A percentile compares a stretch with the other conserved stretches of the same genome.
These are phyloP conservation scores for Phycomyces blakesleeanus DNA, from an alignment of 192 early-diverging fungal species.

Conservation along the genomic window DNA sequence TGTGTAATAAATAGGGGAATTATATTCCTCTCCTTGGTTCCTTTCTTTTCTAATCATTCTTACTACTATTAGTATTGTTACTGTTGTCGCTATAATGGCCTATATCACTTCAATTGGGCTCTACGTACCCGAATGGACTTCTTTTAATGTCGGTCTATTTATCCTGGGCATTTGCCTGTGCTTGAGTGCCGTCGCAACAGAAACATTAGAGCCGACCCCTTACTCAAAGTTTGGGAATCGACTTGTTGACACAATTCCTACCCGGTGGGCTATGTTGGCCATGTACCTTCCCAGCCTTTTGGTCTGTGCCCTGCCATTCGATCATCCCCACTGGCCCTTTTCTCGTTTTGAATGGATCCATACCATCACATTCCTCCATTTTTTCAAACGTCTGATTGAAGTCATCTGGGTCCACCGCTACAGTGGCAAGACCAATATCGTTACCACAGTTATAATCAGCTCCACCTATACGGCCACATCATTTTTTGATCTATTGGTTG, in stretches of 20 bases:
- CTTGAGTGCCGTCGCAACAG: background rate
- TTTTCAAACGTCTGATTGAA: conserved; percentile 7
- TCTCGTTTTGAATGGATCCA: background rate
- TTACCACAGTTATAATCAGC: background rate
- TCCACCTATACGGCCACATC: conserved; percentile 1
- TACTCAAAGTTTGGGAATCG: conserved; percentile 10
- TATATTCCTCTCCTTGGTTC: too few relatives aligned
- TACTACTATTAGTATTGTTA: too few relatives aligned
- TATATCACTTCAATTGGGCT: conserved; percentile 7
- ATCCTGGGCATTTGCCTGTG: background rate
- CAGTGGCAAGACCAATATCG: conserved; percentile 4
- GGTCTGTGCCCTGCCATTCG: background rate
- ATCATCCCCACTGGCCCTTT: background rate
- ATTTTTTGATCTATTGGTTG: conserved; percentile 5
- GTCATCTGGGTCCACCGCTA: conserved; percentile 11
- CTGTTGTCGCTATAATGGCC: background rate
- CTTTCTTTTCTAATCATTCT: too few relatives aligned
- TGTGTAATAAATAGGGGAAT: too few relatives aligned
- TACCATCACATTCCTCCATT: background rate
- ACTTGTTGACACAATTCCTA: background rate
- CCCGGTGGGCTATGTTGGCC: background rate
- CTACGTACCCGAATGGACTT: conserved; percentile 9
- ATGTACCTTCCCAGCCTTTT: conserved; percentile 8
- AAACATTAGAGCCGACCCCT: background rate
- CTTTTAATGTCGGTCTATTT: background rate